phyloP scores from a whole-genome alignment of 768 basidiomycete species.

The Epithele typhae region DNA sequence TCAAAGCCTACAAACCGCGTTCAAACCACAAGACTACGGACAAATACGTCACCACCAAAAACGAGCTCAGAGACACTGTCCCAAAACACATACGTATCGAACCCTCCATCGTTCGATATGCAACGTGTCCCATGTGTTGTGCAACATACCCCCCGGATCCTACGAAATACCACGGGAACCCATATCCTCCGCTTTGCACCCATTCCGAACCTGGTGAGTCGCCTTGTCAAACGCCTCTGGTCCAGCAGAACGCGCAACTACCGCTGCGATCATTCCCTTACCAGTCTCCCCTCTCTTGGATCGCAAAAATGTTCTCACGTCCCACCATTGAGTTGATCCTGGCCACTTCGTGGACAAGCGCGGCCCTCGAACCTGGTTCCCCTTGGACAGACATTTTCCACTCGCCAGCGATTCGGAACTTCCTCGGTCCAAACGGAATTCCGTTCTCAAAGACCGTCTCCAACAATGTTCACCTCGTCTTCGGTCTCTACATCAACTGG shows the following conservation, averaged over 20 bases:
- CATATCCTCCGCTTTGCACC: not conserved
- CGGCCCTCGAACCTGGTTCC: no score
- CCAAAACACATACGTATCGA: not conserved
- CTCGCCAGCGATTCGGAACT: slow-evolving; percentile 3
- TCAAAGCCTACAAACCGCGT: not conserved
- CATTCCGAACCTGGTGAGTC: not conserved
- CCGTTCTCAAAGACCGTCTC: not conserved
- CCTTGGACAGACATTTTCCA: slow-evolving; percentile 14
- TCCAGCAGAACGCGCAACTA: no score
- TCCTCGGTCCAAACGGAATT: slow-evolving; percentile 9
- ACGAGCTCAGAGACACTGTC: not conserved
- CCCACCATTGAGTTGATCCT: no score
- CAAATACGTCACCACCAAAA: no score
- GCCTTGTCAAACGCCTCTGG: not conserved
- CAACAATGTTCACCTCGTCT: slow-evolving; percentile 7
- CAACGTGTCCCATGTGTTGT: not conserved
- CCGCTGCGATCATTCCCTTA: no score
- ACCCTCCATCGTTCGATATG: not conserved
- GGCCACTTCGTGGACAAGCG: no score
- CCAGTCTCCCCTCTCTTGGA: no score
- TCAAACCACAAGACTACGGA: not conserved
- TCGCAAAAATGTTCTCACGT: no score
- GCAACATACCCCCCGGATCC: not conserved
- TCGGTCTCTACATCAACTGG: slow-evolving; percentile 12
- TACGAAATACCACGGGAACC: not conserved